These are phyloP conservation scores for Candida sanyaensis DNA, from an alignment of 1,139 yeast genomes.

Conservation along the genomic window DNA sequence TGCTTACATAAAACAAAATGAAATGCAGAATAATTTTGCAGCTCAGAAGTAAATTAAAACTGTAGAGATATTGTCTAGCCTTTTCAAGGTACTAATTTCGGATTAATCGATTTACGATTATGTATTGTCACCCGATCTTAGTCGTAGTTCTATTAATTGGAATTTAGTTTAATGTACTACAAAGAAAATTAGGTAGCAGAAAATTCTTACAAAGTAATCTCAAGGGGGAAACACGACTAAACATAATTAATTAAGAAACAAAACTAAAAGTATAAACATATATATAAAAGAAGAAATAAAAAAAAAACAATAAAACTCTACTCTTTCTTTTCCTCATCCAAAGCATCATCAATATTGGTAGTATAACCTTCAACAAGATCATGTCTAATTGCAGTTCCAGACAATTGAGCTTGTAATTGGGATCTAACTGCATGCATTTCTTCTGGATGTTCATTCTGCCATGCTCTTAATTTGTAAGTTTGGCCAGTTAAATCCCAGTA, in stretches of 20 bases:
- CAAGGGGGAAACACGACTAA: not conserved
- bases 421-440: constrained; percentile 66
- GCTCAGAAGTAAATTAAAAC: not conserved
- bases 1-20: no score
- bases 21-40: not conserved
- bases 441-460: constrained; percentile 74
- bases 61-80: no score
- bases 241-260: not conserved
- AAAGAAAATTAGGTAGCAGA: no score
- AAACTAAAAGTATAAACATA: not conserved
- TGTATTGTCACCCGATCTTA: no score
- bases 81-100: no score
- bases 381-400: constrained; percentile 20
- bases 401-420: constrained; percentile 49
- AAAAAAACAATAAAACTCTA: constrained; percentile 4
- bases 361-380: constrained; percentile 35
- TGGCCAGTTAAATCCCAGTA: constrained; percentile 86
- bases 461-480: constrained; percentile 63
- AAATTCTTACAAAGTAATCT: no score
- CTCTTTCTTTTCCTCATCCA: constrained; percentile 24
- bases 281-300: not conserved
- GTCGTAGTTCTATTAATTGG: no score
- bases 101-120: no score
- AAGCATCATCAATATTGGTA: constrained; percentile 25
- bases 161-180: no score